These are phyloP conservation scores for Diplodia intermedia DNA, from an alignment of 2,329 filamentous ascomycete genomes.

Conservation along the genomic window DNA sequence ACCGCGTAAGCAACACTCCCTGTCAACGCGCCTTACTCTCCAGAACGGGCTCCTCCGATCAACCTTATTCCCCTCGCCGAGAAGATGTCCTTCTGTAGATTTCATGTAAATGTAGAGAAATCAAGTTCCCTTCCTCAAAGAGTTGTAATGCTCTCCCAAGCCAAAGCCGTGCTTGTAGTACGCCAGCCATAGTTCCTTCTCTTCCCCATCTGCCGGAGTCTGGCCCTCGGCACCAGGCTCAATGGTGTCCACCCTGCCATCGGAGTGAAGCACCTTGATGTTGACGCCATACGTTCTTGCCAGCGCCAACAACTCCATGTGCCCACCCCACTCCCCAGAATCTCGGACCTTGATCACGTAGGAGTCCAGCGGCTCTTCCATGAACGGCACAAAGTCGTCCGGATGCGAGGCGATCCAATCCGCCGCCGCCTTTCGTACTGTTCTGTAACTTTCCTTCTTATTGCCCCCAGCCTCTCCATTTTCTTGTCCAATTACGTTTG, in stretches of 20 bases:
- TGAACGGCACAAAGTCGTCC: conserved; percentile 84
- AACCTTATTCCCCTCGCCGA: not conserved
- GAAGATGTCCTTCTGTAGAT: not conserved
- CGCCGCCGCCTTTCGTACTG: conserved; percentile 74
- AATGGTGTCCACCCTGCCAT: conserved; percentile 80
- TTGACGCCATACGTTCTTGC: conserved; percentile 79
- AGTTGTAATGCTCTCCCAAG: conserved; percentile 97
- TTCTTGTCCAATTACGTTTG: conserved; percentile 37
- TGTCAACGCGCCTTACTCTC: not conserved
- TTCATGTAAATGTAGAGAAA: not conserved
- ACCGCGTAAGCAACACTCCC: not conserved
- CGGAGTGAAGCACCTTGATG: conserved; percentile 83
- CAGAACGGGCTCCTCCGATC: not conserved
- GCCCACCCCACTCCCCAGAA: conserved; percentile 95
- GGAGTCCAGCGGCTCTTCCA: conserved; percentile 77
- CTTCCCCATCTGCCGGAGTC: conserved; percentile 50
- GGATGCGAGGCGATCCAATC: conserved; percentile 75
- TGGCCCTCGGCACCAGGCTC: conserved; percentile 56
- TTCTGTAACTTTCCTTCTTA: conserved; percentile 61
- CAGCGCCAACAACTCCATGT: conserved; percentile 86
- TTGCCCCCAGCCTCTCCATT: conserved; percentile 33
- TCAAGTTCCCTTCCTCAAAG: conserved; percentile 59
- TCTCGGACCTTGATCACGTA: conserved; percentile 81
- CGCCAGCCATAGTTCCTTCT: conserved; percentile 80
- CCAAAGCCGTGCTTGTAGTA: conserved; percentile 96